Evolutionary conservation across 2,329 filamentous ascomycete genomes (phyloP).

Genomic region (Xylariaceae sp.): DNA sequence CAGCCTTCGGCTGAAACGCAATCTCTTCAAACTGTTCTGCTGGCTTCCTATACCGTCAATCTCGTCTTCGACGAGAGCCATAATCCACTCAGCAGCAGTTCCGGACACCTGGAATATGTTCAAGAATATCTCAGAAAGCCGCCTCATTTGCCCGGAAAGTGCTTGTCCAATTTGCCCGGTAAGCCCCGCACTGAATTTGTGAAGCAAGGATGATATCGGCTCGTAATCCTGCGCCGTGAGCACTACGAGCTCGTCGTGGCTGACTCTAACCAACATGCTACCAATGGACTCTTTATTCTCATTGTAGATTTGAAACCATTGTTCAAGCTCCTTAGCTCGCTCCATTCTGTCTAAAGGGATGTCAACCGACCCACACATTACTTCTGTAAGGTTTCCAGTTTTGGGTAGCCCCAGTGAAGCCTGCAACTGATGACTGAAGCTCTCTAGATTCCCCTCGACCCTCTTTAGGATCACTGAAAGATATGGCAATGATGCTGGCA

Average conservation of each 20-base stretch:
- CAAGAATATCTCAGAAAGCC: conserved; percentile 79
- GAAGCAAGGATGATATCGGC: conserved; percentile 74
- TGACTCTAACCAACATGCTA: conserved; percentile 77
- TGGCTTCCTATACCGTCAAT: conserved; percentile 91
- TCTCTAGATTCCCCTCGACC: conserved; percentile 47
- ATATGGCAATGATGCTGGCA: conserved; percentile 64
- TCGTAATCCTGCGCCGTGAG: conserved; percentile 83
- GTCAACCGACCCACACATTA: conserved; percentile 69
- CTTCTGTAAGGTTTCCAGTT: conserved; percentile 42
- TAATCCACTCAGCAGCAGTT: conserved; percentile 81
- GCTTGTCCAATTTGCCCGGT: conserved; percentile 80
- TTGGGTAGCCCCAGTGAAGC: conserved; percentile 39
- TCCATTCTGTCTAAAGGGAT: conserved; percentile 76
- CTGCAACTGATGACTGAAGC: conserved; percentile 39
- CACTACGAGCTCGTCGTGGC: conserved; percentile 85
- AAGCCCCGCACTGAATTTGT: conserved; percentile 77
- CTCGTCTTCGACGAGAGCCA: conserved; percentile 90
- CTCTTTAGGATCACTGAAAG: conserved; percentile 70
- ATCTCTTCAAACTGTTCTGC: conserved; percentile 65
- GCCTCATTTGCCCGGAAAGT: conserved; percentile 71
- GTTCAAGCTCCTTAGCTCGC: conserved; percentile 71
- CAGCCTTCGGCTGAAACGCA: conserved; percentile 67
- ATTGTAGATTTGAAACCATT: conserved; percentile 82
- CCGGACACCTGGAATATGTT: conserved; percentile 96
- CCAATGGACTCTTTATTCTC: conserved; percentile 72